Percentiles rank a stretch among this genome's conserved stretches.
Conservation (phyloP, 2,329 filamentous ascomycete species). For the Stylonectria norvegica region DNA sequence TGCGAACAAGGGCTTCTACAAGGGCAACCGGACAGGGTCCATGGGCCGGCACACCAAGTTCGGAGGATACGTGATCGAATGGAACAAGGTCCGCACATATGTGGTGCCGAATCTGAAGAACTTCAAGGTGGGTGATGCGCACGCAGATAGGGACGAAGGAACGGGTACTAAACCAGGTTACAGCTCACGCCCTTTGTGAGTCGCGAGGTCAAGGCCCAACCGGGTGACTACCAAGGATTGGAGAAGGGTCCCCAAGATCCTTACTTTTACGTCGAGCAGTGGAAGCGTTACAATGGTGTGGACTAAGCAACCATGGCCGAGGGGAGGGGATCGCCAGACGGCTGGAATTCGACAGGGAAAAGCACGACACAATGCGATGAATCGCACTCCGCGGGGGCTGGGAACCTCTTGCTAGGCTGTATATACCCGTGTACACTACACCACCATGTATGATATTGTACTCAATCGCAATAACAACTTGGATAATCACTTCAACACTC, state of each 20-base stretch:
- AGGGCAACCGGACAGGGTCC: conserved; percentile 84
- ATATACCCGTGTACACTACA: conserved; percentile 32
- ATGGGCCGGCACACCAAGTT: conserved; percentile 82
- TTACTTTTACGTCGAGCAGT: conserved; percentile 59
- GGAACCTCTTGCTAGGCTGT: conserved; percentile 22
- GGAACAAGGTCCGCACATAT: conserved; percentile 84
- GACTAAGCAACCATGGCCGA: conserved; percentile 38
- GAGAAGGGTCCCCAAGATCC: conserved; percentile 57
- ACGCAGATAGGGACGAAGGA: not conserved
- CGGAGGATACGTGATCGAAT: conserved; percentile 83
- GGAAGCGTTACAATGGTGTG: conserved; percentile 65
- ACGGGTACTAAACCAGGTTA: conserved; percentile 14
- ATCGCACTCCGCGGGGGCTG: not conserved
- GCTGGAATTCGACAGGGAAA: conserved; percentile 30
- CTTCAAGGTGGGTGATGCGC: conserved; percentile 62
- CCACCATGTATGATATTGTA: conserved; percentile 30
- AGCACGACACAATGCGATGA: conserved; percentile 31
- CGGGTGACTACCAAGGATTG: conserved; percentile 52
- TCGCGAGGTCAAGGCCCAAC: conserved; percentile 50
- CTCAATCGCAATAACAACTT: conserved; percentile 2
- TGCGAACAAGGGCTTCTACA: conserved; percentile 92
- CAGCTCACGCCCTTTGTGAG: conserved; percentile 81
- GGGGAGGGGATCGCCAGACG: conserved; percentile 15
- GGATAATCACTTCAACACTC: no score
- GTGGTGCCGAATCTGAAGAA: conserved; percentile 69